A percentile compares a stretch with the other conserved stretches of the same genome.
These are phyloP conservation scores for Bruguiera gymnorhiza DNA, from an alignment of 345 rosid species.

Conservation along the genomic window DNA sequence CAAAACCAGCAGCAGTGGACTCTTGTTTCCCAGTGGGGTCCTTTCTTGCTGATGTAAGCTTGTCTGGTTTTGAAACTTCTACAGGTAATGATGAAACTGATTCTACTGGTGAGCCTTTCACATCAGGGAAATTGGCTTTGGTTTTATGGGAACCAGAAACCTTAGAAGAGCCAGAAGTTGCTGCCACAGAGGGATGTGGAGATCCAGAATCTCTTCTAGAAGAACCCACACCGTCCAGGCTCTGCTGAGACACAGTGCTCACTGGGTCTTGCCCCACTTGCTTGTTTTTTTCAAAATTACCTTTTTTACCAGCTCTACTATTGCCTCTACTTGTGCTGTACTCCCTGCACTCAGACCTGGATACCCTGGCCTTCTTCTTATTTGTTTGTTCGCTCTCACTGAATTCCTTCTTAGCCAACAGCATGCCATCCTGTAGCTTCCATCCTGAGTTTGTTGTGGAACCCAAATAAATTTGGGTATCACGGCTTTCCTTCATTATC, in stretches of 20 bases:
- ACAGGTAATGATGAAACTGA: constrained; percentile 11
- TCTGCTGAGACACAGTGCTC: background rate
- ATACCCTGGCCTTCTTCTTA: background rate
- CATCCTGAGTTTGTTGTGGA: constrained; percentile 23
- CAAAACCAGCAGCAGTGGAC: background rate
- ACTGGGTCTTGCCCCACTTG: background rate
- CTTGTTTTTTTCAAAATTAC: background rate
- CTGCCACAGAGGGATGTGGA: background rate
- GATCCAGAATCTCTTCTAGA: constrained; percentile 2
- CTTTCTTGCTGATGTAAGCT: background rate
- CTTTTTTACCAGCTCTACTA: background rate
- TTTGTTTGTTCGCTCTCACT: background rate
- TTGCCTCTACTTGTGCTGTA: background rate
- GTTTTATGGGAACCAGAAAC: background rate
- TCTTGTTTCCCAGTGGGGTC: background rate
- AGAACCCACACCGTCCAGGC: background rate
- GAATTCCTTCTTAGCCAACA: constrained; percentile 16
- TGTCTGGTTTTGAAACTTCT: background rate
- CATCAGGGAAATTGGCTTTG: constrained; percentile 3
- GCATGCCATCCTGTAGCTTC: constrained; percentile 29
- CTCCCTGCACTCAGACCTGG: background rate
- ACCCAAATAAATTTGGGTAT: constrained; percentile 29
- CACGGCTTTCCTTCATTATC: constrained; percentile 48
- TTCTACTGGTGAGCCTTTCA: constrained; percentile 1
- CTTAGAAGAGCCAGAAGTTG: constrained; percentile 6